Evolutionary conservation across 805 yeast genomes (phyloP).

Genomic region (Kodamaea kaohsiungensis): DNA sequence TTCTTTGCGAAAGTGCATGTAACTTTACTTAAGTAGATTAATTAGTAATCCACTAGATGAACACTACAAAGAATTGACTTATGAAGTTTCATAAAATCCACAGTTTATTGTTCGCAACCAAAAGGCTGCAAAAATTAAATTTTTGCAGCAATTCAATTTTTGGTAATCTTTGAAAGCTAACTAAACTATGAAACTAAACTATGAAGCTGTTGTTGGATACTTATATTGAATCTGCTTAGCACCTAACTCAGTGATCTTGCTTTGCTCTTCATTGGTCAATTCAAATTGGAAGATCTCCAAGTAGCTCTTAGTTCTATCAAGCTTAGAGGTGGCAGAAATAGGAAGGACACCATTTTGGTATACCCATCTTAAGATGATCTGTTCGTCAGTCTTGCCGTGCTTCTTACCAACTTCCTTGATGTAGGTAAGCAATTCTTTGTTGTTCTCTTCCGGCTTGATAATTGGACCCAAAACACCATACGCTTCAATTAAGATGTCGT

Average conservation of each 20-base stretch:
- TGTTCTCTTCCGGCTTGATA: conserved; percentile 51
- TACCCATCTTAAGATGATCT: conserved; percentile 80
- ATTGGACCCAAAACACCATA: conserved; percentile 81
- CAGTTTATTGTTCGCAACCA: too few relatives aligned
- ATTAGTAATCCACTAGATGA: too few relatives aligned
- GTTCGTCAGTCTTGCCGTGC: conserved; percentile 59
- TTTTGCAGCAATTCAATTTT: too few relatives aligned
- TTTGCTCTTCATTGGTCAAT: conserved; percentile 56
- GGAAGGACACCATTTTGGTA: conserved; percentile 75
- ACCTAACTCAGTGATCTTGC: conserved; percentile 69
- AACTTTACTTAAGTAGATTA: too few relatives aligned
- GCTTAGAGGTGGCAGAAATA: conserved; percentile 77
- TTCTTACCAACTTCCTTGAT: conserved; percentile 56
- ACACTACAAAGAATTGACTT: too few relatives aligned
- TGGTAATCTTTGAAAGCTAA: too few relatives aligned
- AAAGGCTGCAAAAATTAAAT: too few relatives aligned
- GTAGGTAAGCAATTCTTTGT: conserved; percentile 50
- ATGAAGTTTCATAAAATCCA: too few relatives aligned
- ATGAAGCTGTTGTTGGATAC: too few relatives aligned
- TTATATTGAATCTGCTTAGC: neutral
- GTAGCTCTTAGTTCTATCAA: conserved; percentile 61
- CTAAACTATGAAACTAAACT: too few relatives aligned
- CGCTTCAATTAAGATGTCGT: conserved; percentile 59
- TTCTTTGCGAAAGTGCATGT: too few relatives aligned
- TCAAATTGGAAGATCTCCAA: conserved; percentile 57